phyloP scores from a whole-genome alignment of 2,329 filamentous ascomycete genomes.

The Scytalidium lignicola region DNA sequence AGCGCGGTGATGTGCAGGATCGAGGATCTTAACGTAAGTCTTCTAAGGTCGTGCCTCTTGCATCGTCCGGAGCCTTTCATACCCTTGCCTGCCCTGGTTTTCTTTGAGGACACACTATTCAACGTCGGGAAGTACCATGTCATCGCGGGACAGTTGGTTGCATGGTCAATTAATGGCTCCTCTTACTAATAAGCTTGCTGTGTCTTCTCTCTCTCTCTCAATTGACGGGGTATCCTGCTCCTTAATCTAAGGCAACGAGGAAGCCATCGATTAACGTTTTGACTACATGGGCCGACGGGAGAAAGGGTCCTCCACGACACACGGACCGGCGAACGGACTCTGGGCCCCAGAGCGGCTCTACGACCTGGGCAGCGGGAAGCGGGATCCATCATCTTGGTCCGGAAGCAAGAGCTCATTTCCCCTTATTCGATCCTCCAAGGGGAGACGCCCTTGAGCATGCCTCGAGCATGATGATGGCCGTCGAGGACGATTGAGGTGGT shows the following conservation, averaged over 20 bases:
- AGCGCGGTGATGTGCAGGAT: neutral
- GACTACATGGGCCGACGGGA: neutral
- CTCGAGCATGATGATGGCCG: neutral
- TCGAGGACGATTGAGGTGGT: neutral
- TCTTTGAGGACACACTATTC: too few species aligned
- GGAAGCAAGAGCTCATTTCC: slow-evolving; percentile 21
- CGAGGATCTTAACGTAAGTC: neutral
- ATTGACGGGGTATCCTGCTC: neutral
- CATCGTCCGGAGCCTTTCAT: neutral
- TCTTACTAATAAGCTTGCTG: too few species aligned
- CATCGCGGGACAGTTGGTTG: too few species aligned
- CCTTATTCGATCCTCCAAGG: slow-evolving; percentile 14
- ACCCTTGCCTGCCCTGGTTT: neutral
- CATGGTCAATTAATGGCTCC: too few species aligned
- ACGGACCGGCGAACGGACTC: neutral
- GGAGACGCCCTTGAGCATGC: neutral
- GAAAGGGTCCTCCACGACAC: neutral
- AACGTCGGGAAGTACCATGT: too few species aligned
- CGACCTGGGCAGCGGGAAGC: neutral
- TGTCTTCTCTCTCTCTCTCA: neutral
- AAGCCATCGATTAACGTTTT: neutral
- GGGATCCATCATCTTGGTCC: slow-evolving; percentile 16
- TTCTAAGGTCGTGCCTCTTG: neutral
- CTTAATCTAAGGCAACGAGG: neutral
- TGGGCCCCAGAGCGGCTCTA: neutral